Evolutionary conservation across 495 filamentous ascomycete species (phyloP), one percentile per base, ranked within the genome.

Genomic region (Xeromyces bisporus): DNA sequence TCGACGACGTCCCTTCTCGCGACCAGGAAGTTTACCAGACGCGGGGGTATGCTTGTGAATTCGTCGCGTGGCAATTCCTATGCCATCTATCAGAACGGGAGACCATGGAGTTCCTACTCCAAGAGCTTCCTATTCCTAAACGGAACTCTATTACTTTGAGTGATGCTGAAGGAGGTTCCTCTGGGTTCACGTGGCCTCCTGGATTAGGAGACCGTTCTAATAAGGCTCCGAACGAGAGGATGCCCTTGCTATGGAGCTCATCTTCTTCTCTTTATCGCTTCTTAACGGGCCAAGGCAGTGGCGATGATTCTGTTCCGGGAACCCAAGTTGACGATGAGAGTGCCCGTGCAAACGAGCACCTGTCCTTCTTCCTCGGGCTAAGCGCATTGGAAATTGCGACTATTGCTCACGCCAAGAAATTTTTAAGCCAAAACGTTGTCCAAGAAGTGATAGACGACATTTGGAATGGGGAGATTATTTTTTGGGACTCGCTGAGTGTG

Each of bases 321-420:
- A 15, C 24, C n/a, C 29, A 49, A 24, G 25, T 16, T 26, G 11
- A 28, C 11, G 25, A 35, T 14, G 23, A 35, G 6, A 39, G 43
- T 17, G 29, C 31, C 25, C 32, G 37, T n/a, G 57, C 67, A 3
- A 50, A 69, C 25, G 70, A 77, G 15, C 69, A 71, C 18, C 73
- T 71, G 0, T 63, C 70, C 5, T 64, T 74, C 4, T 87, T 84
- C 42, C 69, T 67, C 26, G 73, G 83, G 24, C 56, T 93, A 28
- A 93, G 86, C 52, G 84, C 80, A 9, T 57, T 96, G 10, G 87
- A 94, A 47, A 86, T 96, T 43, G 87, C 85, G 23, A 74, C 78
- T 23, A 73, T 93, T 18, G 79, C 77, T n/a, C 71, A 78, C 38
- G 83, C 85, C 15, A 96, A 93, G 53, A 77, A 77, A 18, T 96